Conservation (phyloP, 176 grass and related monocot genomes). For the Oryza officinalis region DNA sequence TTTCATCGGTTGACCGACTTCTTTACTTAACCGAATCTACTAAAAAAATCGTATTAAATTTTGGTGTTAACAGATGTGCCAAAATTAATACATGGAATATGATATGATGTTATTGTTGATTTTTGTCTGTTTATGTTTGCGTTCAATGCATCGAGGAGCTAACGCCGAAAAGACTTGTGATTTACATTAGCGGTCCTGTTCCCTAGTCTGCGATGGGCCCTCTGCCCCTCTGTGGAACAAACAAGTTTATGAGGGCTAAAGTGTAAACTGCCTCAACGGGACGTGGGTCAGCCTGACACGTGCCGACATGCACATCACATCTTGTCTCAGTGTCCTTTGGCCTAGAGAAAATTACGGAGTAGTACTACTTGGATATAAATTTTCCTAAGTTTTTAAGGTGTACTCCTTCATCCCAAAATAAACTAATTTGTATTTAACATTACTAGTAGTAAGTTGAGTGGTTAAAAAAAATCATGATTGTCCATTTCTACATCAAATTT, state of each 20-base stretch:
- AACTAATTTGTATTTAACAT: too few relatives aligned
- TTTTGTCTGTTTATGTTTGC: neutral
- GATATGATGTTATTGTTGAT: too few relatives aligned
- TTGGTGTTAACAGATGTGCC: too few relatives aligned
- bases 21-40: too few relatives aligned
- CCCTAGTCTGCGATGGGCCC: neutral
- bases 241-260: neutral
- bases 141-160: neutral
- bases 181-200: neutral
- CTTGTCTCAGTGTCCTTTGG: constrained; percentile 18
- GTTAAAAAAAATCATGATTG: neutral
- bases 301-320: constrained; percentile 42
- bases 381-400: neutral
- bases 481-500: neutral
- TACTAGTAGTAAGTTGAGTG: neutral
- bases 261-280: neutral
- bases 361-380: neutral
- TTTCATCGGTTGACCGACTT: too few relatives aligned
- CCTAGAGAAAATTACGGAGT: neutral
- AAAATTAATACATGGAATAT: too few relatives aligned
- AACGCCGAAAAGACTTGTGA: neutral
- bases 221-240: neutral
- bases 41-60: too few relatives aligned
- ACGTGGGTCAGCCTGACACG: constrained; percentile 35
- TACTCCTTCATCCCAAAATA: neutral